A percentile compares a stretch with the other conserved stretches of the same genome.
These are phyloP conservation scores for Tricholoma saponaceum DNA, from an alignment of 768 basidiomycete genomes.

Conservation along the genomic window DNA sequence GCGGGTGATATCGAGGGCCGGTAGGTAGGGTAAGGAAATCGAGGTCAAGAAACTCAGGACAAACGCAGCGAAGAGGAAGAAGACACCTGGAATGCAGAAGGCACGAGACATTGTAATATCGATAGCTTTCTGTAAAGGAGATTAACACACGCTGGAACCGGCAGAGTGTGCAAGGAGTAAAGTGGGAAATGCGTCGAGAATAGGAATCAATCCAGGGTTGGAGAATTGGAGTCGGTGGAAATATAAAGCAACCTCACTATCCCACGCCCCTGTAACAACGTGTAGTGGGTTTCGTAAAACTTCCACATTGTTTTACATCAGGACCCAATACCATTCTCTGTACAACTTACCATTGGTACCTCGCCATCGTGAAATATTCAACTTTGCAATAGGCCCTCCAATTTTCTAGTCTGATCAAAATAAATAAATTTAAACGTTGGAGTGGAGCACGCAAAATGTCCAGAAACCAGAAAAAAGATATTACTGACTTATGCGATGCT, in stretches of 20 bases:
- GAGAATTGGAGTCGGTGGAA: neutral
- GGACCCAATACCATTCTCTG: too few relatives aligned
- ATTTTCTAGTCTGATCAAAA: too few relatives aligned
- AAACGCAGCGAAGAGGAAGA: constrained; percentile 53
- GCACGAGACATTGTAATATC: constrained; percentile 14
- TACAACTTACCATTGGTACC: too few relatives aligned
- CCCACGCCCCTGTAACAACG: constrained; percentile 6
- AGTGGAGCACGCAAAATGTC: too few relatives aligned
- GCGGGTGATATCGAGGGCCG: constrained; percentile 66
- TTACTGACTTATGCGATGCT: too few relatives aligned
- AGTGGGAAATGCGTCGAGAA: neutral
- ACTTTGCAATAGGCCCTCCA: neutral
- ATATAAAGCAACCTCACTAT: neutral
- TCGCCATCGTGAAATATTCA: too few relatives aligned
- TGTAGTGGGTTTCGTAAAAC: too few relatives aligned
- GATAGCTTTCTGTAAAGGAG: neutral
- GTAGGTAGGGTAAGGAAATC: constrained; percentile 66
- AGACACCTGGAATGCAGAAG: constrained; percentile 59
- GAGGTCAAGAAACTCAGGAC: constrained; percentile 65
- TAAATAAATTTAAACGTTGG: too few relatives aligned
- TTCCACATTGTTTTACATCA: too few relatives aligned
- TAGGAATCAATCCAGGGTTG: neutral
- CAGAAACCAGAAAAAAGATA: too few relatives aligned
- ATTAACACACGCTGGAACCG: constrained; percentile 2
- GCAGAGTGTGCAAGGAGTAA: neutral